Base-by-base conservation (phyloP, 768 basidiomycete genomes). In the Suillus ampliporus region DNA sequence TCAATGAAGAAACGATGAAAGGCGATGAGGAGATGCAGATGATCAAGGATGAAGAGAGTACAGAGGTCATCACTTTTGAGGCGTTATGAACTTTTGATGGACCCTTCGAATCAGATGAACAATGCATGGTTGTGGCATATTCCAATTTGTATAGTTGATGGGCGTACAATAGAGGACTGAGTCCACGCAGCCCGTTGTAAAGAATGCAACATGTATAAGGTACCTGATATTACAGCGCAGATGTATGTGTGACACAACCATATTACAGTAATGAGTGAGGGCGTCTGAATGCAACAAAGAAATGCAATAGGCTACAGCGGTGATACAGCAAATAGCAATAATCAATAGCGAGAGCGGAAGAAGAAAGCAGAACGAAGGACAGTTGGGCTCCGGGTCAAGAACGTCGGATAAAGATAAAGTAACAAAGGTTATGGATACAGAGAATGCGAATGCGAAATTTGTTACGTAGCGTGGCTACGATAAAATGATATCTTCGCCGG, bases 401-500 rank as follows among this genome's bases (percentile, higher is more conserved):
- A 9, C 38, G 26, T 56, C 38, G 54, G 54, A 56, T 13, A 40
- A 56, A 26, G 54, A 56, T 8, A 40, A 56, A 26, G 2, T 40
- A 23, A 8, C 19, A 41, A 21, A 50, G 28, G 46, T 50, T 57
- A 50, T 37, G 46, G n/a, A n/a, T 61, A 34, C 26, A 8, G 26
- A 6, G 13, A 60, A 61, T 34, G 58, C 44, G 40, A 56, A 31
- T 6, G 15, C 31, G 37, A 26, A 19, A 28, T 44, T n/a, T 11
- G 31, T 38, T 37, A 31, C 28, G 34, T 35, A 17, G 19, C 15
- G 37, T 19, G 15, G 14, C n/a, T 46, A 58, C 23, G 54, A 21
- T 28, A 60, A 73, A 58, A 70, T 61, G 52, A 51, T 71, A 17
- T 66, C 64, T 47, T 76, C 75, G 48, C 71, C 70, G 40, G 75